Evolutionary conservation across 257 asterid genomes (phyloP), one percentile per base, ranked within the genome.

Genomic region (Penstemon eatonii): DNA sequence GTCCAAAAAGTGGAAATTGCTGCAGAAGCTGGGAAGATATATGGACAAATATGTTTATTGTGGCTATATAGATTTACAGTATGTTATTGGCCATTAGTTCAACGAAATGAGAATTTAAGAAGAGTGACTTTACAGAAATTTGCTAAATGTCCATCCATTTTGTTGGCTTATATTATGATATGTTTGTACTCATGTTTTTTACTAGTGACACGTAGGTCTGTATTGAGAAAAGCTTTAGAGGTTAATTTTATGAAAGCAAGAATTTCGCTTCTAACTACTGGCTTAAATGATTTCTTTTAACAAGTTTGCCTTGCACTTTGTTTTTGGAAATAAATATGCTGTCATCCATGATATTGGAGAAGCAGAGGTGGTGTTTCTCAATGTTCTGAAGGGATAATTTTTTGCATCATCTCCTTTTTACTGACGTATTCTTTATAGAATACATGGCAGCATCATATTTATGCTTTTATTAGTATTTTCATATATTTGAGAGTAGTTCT

Each of bases 401-500:
- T 70, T 50, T 38, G 55, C 54, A 54, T 51, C 33, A n/a, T n/a
- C 38, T 60, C 8, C 56, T 18, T 41, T 54, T 37, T 8, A 10
- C 56, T 39, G 58, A 11, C 76, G 53, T 66, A 39, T 56, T 58
- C 42, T 66, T 53, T 38, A 18, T 66, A 4, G 2, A 19, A 42
- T 55, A 39, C 60, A 25, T 25, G 33, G 18, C 18, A 15, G 18
- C 40, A 37, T 58, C 58, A 68, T 57, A 6, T 50, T 59, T 68
- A 10, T 55, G 69, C 41, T 78, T 63, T 46, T 61, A 39, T 63
- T 51, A 62, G 70, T 63, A 18, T 41, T 25, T 73, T 52, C 63
- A 39, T 58, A 49, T 82, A 68, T 57, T 56, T 47, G 61, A 65
- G 15, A 56, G 57, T 50, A 36, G 9, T 56, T 54, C 59, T 61